These are phyloP conservation scores for Penstemon eatonii DNA, from an alignment of 257 asterid species.

Conservation along the genomic window DNA sequence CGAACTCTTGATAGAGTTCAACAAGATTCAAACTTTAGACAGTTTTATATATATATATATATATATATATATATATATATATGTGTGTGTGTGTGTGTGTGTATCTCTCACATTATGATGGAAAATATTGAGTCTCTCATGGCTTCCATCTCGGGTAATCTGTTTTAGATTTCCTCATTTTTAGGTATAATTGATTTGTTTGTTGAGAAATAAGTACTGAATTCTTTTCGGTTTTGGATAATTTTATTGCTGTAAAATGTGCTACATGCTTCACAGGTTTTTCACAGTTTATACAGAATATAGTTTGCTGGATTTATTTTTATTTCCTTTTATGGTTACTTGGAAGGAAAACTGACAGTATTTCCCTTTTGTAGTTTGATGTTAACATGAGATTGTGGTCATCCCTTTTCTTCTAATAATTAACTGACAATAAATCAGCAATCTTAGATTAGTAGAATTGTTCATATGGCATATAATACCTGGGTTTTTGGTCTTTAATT, in stretches of 20 bases:
- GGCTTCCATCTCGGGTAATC: slow-evolving; percentile 22
- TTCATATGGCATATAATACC: not conserved
- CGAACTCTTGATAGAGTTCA: slow-evolving; percentile 23
- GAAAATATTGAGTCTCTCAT: slow-evolving; percentile 24
- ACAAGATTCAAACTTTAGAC: slow-evolving; percentile 11
- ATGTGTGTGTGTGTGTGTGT: too few relatives aligned
- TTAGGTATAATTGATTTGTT: slow-evolving; percentile 31
- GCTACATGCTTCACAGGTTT: slow-evolving; percentile 29
- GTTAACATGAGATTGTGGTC: not conserved
- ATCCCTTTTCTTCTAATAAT: not conserved
- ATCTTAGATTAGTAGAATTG: not conserved
- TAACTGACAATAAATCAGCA: not conserved
- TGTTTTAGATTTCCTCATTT: slow-evolving; percentile 18
- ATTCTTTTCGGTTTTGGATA: slow-evolving; percentile 38
- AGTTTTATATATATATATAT: too few relatives aligned
- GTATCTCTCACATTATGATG: not conserved
- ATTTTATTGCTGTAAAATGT: slow-evolving; percentile 8
- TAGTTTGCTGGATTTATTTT: not conserved
- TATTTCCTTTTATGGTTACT: slow-evolving; percentile 24
- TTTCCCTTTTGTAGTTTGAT: slow-evolving; percentile 1
- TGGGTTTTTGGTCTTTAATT: not conserved
- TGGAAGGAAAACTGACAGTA: not conserved
- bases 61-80: not conserved
- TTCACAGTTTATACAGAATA: slow-evolving; percentile 10
- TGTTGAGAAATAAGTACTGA: slow-evolving; percentile 29